A percentile compares a stretch with the other conserved stretches of the same genome.
Conservation (phyloP, 257 asterid genomes). For the Nyctanthes arbortristis region DNA sequence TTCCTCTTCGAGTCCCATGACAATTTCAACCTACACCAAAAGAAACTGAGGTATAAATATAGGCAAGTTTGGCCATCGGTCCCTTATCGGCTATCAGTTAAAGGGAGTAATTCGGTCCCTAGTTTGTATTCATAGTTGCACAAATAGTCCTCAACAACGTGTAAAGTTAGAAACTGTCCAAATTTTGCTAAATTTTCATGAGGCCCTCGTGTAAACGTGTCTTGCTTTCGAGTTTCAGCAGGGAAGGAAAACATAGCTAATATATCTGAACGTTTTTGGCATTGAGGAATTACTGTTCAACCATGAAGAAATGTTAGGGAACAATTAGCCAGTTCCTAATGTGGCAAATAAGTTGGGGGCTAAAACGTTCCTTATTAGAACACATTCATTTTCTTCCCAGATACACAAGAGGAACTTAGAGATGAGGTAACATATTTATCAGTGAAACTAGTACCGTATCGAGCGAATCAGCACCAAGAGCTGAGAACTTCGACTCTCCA, state of each 20-base stretch:
- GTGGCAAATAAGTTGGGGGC: neutral
- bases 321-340: no score
- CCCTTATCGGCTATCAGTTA: neutral
- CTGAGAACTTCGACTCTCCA: slow-evolving; percentile 73
- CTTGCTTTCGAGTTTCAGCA: neutral
- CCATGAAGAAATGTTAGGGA: neutral
- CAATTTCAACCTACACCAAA: slow-evolving; percentile 69
- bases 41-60: neutral
- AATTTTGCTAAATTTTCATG: neutral
- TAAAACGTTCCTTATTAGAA: neutral
- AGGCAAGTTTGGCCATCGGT: neutral
- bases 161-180: no score
- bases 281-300: neutral
- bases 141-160: neutral
- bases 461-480: slow-evolving; percentile 95
- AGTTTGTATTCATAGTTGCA: neutral
- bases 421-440: slow-evolving; percentile 1
- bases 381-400: neutral
- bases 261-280: neutral
- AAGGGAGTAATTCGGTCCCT: neutral
- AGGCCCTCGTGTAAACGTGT: neutral
- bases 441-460: slow-evolving; percentile 65
- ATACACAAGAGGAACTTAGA: neutral
- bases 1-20: slow-evolving; percentile 97
- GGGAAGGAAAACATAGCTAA: neutral